Conservation (phyloP, 2,329 filamentous ascomycete species). For the Aspergillus niger region DNA sequence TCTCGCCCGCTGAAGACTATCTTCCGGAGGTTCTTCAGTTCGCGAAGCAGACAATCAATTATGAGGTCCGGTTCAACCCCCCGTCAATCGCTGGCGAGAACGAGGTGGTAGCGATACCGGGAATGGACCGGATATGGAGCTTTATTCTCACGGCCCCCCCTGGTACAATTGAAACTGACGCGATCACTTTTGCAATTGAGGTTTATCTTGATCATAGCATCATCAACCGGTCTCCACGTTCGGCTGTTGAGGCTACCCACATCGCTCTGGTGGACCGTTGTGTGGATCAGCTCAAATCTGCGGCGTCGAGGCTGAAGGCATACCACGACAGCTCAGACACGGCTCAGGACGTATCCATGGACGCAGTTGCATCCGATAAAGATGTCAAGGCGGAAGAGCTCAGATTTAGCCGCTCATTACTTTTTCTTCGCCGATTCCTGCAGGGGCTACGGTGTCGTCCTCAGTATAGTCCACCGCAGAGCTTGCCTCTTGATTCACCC, state of each 20-base stretch:
- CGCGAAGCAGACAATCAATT: conserved; percentile 44
- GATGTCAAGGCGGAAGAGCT: conserved; percentile 56
- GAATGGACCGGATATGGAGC: conserved; percentile 76
- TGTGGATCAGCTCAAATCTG: conserved; percentile 66
- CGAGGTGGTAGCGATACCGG: conserved; percentile 49
- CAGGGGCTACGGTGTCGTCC: conserved; percentile 54
- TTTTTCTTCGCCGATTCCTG: conserved; percentile 68
- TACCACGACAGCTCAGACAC: conserved; percentile 42
- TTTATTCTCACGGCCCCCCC: conserved; percentile 71
- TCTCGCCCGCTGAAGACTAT: conserved; percentile 41
- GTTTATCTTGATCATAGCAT: conserved; percentile 65
- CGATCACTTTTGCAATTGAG: conserved; percentile 71
- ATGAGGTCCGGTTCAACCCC: conserved; percentile 60
- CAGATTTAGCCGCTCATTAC: conserved; percentile 68
- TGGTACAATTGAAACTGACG: conserved; percentile 65
- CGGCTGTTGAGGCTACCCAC: conserved; percentile 61
- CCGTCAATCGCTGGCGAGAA: conserved; percentile 46
- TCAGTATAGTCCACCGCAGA: conserved; percentile 63
- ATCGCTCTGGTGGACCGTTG: conserved; percentile 72
- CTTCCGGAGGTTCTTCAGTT: conserved; percentile 45
- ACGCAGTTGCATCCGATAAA: conserved; percentile 54
- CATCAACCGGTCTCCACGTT: conserved; percentile 45
- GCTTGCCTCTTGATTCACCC: conserved; percentile 61
- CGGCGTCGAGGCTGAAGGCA: conserved; percentile 60
- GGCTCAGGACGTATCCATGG: conserved; percentile 56